Evolutionary conservation across 2,329 filamentous ascomycete genomes (phyloP).

Genomic region (Arthrobotrys entomopaga): DNA sequence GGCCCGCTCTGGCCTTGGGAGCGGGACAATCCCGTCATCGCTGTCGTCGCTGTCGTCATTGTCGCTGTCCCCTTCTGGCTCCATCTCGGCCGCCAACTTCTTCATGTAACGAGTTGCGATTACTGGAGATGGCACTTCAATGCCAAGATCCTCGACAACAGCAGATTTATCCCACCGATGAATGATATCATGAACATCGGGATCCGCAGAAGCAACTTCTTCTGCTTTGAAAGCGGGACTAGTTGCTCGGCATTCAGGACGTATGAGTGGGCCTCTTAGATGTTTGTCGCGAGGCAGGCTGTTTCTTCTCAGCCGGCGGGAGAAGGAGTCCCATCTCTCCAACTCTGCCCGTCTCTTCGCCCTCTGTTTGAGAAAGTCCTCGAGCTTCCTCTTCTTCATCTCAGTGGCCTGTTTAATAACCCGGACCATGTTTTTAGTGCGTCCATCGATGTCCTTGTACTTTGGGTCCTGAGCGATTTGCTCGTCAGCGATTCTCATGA

Average conservation of each 20-base stretch:
- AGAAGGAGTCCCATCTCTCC: slow-evolving; percentile 23
- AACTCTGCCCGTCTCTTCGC: not conserved
- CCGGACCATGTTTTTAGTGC: slow-evolving; percentile 1
- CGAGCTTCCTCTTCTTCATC: slow-evolving; percentile 15
- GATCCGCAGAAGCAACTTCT: not conserved
- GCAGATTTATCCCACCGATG: slow-evolving; percentile 22
- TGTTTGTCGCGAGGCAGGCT: slow-evolving; percentile 18
- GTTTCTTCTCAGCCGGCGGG: slow-evolving; percentile 19
- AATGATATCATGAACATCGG: slow-evolving; percentile 30
- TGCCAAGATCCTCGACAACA: slow-evolving; percentile 6
- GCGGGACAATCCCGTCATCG: no score
- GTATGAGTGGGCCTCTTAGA: slow-evolving; percentile 15
- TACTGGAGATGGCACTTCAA: no score
- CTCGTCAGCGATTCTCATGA: slow-evolving; percentile 26
- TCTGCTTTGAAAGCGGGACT: not conserved
- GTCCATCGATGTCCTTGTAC: not conserved
- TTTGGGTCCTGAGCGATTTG: slow-evolving; percentile 8
- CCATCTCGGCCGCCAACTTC: no score
- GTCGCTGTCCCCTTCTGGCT: no score
- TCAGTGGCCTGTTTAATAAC: not conserved
- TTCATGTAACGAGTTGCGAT: no score
- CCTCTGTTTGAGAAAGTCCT: slow-evolving; percentile 1
- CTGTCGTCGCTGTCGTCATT: no score
- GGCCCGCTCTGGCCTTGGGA: not conserved
- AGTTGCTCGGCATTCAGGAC: not conserved